Evolutionary conservation across 768 basidiomycete genomes (phyloP), one percentile per base, ranked within the genome.

Genomic region (Guyanaporus albipodus): DNA sequence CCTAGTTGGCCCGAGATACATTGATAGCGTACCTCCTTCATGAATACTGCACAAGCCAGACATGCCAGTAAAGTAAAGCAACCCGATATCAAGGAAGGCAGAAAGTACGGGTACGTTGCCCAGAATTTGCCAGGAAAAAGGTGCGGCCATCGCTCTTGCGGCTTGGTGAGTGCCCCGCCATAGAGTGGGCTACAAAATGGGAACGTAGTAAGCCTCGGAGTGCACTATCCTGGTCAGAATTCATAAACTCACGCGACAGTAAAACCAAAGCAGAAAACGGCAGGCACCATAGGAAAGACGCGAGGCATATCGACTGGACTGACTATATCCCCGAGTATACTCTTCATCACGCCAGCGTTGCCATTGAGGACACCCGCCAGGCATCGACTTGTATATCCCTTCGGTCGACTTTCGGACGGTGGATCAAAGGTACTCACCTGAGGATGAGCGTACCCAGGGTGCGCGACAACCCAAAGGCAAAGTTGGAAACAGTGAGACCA

Each of bases 311-410:
- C 68, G 35, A 53, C 62, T 14, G 47, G 48, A 32, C 70, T 26
- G 74, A 79, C 82, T 28, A 85, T 63, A 49, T 85, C 83, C 0
- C 75, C 83, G 64, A 87, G 74, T 47, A 79, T 76, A 48, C 79
- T 83, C 58, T 87, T 88, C 74, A 86, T 80, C 26, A 86, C 83
- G 5, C 79, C 68, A 3, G 64, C 7, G 26, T 73, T 72, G 4
- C 72, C 73, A 38, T 72, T 72, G 15, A 73, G 51, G 10, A 60
- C 14, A 6, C 70, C 72, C 21, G 67, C 58, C 2, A 70, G 53
- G 24, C 69, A 68, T 28, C 68, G 67, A 48, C 69, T 69, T 24
- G 34, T 2, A 12, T 6, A 31, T 17, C 21, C 31, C 2, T 38
- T 63, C 22, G 56, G 44, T 38, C 17, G 14, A 33, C 8, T 18